phyloP scores from a whole-genome alignment of 106 monocot genomes.

The Allium fistulosum region DNA sequence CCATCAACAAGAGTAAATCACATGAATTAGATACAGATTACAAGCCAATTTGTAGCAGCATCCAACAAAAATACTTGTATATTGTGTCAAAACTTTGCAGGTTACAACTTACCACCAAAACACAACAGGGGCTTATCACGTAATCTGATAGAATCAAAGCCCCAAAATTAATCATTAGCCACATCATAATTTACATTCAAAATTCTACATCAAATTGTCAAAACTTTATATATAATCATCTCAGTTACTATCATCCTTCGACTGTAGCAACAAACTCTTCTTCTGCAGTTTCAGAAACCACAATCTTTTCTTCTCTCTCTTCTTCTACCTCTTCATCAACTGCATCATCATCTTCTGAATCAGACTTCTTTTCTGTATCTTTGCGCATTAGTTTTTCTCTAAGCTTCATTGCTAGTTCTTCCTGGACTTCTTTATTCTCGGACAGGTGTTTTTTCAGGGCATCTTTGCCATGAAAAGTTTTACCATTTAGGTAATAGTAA shows the following conservation, averaged over 20 bases:
- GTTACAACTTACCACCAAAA: background rate
- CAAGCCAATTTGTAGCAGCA: background rate
- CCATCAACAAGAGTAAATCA: no score
- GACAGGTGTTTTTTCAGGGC: conserved; percentile 49
- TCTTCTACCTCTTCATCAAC: conserved; percentile 8
- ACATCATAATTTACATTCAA: background rate
- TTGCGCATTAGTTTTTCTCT: conserved; percentile 34
- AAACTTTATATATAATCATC: no score
- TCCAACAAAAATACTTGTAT: no score
- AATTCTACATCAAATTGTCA: background rate
- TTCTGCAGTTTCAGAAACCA: conserved; percentile 33
- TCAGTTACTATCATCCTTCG: conserved; percentile 15
- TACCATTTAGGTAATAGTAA: conserved; percentile 41
- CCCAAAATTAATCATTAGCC: background rate
- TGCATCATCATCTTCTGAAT: conserved; percentile 7
- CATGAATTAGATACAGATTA: background rate
- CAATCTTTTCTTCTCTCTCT: conserved; percentile 16
- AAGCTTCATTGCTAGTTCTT: conserved; percentile 47
- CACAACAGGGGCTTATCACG: background rate
- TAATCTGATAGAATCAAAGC: conserved; percentile 4
- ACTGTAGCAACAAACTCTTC: conserved; percentile 36
- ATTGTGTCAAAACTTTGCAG: no score
- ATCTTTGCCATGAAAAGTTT: conserved; percentile 73
- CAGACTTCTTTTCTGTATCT: conserved; percentile 13
- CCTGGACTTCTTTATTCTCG: conserved; percentile 36